Evolutionary conservation across 139 green algal species (phyloP), one percentile per base, ranked within the genome.

Genomic region (Chlamydomonas sp.): DNA sequence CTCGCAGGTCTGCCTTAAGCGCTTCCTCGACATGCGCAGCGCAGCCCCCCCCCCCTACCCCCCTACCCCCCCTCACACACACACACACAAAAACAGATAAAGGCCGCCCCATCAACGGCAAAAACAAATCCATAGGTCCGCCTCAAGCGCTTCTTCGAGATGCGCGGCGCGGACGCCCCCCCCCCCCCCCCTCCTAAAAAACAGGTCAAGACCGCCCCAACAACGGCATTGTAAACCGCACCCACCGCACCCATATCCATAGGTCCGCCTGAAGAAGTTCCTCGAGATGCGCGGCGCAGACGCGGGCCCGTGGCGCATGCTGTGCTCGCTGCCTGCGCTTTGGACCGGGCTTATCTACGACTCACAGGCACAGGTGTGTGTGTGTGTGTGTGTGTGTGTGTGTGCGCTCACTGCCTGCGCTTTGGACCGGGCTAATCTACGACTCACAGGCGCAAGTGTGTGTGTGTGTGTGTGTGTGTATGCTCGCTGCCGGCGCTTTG

Each of bases 211-310:
- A n/a, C n/a, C n/a, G n/a, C n/a, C n/a, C n/a, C n/a, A n/a, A n/a
- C n/a, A n/a, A n/a, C n/a, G n/a, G n/a, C n/a, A n/a, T n/a, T n/a
- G n/a, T n/a, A n/a, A n/a, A n/a, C n/a, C n/a, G n/a, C n/a, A n/a
- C n/a, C n/a, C n/a, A n/a, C n/a, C 54, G n/a, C 54, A 64, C 54
- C 29, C 4, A n/a, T 48, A 4, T 22, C 34, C 60, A 13, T 35
- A 86, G 77, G 91, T 98, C 36, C 82, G 93, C 31, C 76, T 98
- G 24, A 98, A 98, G 78, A 84, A 74, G 28, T 99, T 92, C 73
- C 73, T 99, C 48, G 95, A 99, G 83, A 99, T 99, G 95, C 81
- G 95, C 8, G 95, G 95, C 43, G 93, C 95, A 0, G 95, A 99
- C 74, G 89, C 86, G 20, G 95, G 95, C 1, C 90, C 92, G 6